Evolutionary conservation across 345 rosid species (phyloP), one percentile per base, ranked within the genome.

Genomic region (Pistacia integerrima): DNA sequence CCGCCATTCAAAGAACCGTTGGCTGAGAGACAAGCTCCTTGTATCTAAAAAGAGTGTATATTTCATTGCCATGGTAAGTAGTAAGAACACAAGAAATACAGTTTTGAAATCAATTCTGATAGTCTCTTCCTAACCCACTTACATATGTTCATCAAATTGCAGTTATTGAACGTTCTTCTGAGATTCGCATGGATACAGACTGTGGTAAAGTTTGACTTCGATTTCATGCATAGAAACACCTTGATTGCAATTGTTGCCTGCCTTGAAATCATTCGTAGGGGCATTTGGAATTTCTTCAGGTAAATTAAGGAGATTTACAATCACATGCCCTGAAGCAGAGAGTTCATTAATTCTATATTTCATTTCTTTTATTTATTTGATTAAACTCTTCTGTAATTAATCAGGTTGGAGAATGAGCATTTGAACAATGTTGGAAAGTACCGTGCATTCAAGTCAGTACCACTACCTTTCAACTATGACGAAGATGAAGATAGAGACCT

Each of bases 221-320:
- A 48, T 1, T 79, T 74, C 71, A 48, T 92, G 64, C 92, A 90
- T 41, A 17, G 36, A 52, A 63, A 83, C 76, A 75, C 90, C 8
- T 1, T 70, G 84, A 49, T 82, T 67, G 72, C 97, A 70, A 54
- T 89, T 44, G 88, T 88, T 61, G 93, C 97, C 52, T 62, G 79
- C 78, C 88, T 92, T 0, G 94, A 92, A 86, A 88, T 92, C 65
- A 80, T 89, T 69, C 92, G 97, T 4, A 86, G 94, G 3, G 91
- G 97, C 65, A 82, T 90, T 2, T 92, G 97, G 94, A 90, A 88
- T 82, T 92, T 92, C 87, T 92, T 90, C 84, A 84, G 89, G 89
- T 87, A 79, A 64, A 60, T 35, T 11, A 30, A 3, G 4, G 2
- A 30, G 2, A 10, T 28, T 5, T 16, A 30, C 10, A 28, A 7